These are phyloP conservation scores for Monosporascus sp. DNA, from an alignment of 2,329 filamentous ascomycete species.

Conservation along the genomic window DNA sequence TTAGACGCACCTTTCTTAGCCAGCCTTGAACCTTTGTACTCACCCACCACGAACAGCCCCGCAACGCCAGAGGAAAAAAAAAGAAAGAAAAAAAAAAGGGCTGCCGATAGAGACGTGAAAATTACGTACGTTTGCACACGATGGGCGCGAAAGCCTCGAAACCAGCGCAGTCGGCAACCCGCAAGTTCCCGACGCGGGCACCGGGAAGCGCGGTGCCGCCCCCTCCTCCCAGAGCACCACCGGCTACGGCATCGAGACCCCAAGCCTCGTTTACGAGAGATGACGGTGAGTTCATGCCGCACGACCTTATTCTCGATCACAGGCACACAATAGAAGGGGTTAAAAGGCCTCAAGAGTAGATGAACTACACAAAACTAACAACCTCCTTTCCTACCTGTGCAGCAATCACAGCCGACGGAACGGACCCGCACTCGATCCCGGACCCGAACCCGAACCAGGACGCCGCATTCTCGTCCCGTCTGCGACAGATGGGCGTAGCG, in stretches of 20 bases:
- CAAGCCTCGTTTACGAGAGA: constrained; percentile 24
- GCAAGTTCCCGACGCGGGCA: constrained; percentile 40
- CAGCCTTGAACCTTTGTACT: too few species aligned
- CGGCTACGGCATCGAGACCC: constrained; percentile 4
- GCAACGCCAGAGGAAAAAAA: too few species aligned
- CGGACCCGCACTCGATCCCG: constrained; percentile 33
- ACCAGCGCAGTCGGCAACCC: constrained; percentile 33
- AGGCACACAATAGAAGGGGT: too few species aligned
- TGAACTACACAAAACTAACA: neutral
- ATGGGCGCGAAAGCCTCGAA: constrained; percentile 47
- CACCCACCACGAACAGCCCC: too few species aligned
- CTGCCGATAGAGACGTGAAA: neutral
- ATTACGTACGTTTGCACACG: neutral
- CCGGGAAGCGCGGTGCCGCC: constrained; percentile 24
- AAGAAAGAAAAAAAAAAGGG: too few species aligned
- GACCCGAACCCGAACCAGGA: constrained; percentile 24
- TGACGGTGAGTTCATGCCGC: constrained; percentile 22
- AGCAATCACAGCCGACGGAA: constrained; percentile 37
- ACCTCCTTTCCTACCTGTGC: neutral
- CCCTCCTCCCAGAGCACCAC: constrained; percentile 9
- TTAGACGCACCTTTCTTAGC: too few species aligned
- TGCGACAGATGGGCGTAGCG: constrained; percentile 50
- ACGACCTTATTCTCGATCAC: too few species aligned
- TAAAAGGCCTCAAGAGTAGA: too few species aligned
- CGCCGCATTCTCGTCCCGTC: constrained; percentile 44